Evolutionary conservation across 2,329 filamentous ascomycete genomes (phyloP).

Genomic region (Phyllosticta capitalensis): DNA sequence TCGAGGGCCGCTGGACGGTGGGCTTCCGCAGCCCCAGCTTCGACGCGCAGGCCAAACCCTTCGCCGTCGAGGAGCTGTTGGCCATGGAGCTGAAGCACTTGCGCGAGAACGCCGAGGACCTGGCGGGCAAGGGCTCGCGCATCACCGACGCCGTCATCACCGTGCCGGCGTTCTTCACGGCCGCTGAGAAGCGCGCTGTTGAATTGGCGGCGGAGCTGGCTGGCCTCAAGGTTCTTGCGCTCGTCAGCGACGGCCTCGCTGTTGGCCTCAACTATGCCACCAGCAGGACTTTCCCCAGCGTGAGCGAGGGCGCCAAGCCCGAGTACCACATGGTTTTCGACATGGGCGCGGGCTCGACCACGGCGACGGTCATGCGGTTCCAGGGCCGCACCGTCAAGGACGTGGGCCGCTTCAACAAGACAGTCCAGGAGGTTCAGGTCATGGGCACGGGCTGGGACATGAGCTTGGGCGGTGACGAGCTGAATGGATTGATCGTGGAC

Average conservation of each 20-base stretch:
- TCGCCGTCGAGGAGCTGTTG: slow-evolving; percentile 81
- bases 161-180: slow-evolving; percentile 80
- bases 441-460: slow-evolving; percentile 81
- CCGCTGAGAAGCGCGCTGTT: slow-evolving; percentile 80
- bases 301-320: slow-evolving; percentile 72
- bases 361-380: slow-evolving; percentile 81
- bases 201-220: slow-evolving; percentile 78
- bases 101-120: slow-evolving; percentile 72
- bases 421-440: slow-evolving; percentile 87
- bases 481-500: slow-evolving; percentile 81
- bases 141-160: slow-evolving; percentile 83
- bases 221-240: slow-evolving; percentile 71
- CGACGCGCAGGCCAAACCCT: slow-evolving; percentile 49
- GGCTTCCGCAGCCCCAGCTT: slow-evolving; percentile 72
- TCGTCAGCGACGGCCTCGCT: slow-evolving; percentile 83
- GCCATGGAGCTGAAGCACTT: slow-evolving; percentile 95
- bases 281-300: slow-evolving; percentile 74
- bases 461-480: slow-evolving; percentile 76
- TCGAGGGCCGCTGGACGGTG: slow-evolving; percentile 53
- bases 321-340: slow-evolving; percentile 93
- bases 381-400: slow-evolving; percentile 87
- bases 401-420: slow-evolving; percentile 89
- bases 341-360: slow-evolving; percentile 93
- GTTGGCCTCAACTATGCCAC: slow-evolving; percentile 95
- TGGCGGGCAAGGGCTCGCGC: slow-evolving; percentile 65